A percentile compares a stretch with the other conserved stretches of the same genome.
phyloP scores from a whole-genome alignment of 2,329 filamentous ascomycete species.

The Aspergillus sp. region DNA sequence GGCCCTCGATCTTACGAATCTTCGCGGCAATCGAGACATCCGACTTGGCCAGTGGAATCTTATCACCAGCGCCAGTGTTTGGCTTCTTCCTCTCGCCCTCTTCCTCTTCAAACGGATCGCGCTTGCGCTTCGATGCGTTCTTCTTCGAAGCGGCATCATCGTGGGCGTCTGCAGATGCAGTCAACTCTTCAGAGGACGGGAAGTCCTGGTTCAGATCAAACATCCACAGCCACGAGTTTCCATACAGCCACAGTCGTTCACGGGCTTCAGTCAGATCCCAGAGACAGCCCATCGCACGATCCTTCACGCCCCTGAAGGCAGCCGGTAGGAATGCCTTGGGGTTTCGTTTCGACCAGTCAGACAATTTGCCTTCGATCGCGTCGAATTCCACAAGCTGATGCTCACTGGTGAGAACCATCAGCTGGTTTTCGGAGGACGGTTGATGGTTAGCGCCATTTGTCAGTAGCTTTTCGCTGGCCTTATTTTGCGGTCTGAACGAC shows the following conservation, averaged over 20 bases:
- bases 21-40: constrained; percentile 45
- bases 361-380: constrained; percentile 70
- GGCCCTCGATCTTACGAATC: constrained; percentile 47
- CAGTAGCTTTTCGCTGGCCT: constrained; percentile 20
- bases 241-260: constrained; percentile 83
- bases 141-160: constrained; percentile 23
- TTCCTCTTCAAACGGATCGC: constrained; percentile 32
- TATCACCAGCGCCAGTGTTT: constrained; percentile 57
- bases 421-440: constrained; percentile 49
- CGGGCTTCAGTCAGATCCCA: constrained; percentile 66
- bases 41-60: constrained; percentile 45
- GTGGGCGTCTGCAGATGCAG: constrained; percentile 19
- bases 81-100: constrained; percentile 44
- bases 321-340: constrained; percentile 70
- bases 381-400: constrained; percentile 77
- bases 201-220: constrained; percentile 77
- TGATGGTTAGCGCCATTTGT: constrained; percentile 44
- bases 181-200: constrained; percentile 32
- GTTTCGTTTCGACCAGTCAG: constrained; percentile 83
- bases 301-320: constrained; percentile 70
- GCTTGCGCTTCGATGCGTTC: constrained; percentile 41
- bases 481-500: constrained; percentile 58
- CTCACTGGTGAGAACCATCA: constrained; percentile 62
- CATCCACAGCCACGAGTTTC: constrained; percentile 85
- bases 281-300: constrained; percentile 76